phyloP scores from a whole-genome alignment of 2,329 filamentous ascomycete species.

The Aspergillus awamori region DNA sequence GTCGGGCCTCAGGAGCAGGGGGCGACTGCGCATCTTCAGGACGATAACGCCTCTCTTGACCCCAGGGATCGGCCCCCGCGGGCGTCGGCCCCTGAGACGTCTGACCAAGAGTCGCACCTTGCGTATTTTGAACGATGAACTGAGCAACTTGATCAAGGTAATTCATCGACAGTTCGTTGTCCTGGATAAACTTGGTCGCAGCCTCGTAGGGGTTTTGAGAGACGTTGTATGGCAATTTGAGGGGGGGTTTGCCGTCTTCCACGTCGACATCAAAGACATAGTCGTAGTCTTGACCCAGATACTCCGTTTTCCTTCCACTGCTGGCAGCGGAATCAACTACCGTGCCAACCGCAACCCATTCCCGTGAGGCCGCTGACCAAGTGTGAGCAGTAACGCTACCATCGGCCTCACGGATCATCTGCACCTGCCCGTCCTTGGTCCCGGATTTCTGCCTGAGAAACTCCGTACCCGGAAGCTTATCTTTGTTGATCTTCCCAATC shows the following conservation, averaged over 20 bases:
- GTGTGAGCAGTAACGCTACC: slow-evolving; percentile 83
- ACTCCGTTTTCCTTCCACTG: slow-evolving; percentile 73
- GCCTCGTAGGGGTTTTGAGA: slow-evolving; percentile 91
- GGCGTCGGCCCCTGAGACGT: slow-evolving; percentile 49
- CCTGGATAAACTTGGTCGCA: slow-evolving; percentile 84
- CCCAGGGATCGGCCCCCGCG: slow-evolving; percentile 70
- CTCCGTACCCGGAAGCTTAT: slow-evolving; percentile 84
- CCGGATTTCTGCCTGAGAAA: slow-evolving; percentile 80
- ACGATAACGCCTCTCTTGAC: slow-evolving; percentile 75
- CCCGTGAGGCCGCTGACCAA: slow-evolving; percentile 72
- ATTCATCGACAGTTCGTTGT: slow-evolving; percentile 82
- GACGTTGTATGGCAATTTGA: slow-evolving; percentile 93
- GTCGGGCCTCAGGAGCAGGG: slow-evolving; percentile 43
- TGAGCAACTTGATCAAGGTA: slow-evolving; percentile 92
- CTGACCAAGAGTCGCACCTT: slow-evolving; percentile 80
- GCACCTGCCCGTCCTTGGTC: slow-evolving; percentile 94
- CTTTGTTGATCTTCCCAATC: slow-evolving; percentile 82
- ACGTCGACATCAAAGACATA: slow-evolving; percentile 97
- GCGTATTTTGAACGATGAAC: slow-evolving; percentile 88
- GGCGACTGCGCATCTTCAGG: slow-evolving; percentile 62
- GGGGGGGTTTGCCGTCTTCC: slow-evolving; percentile 85
- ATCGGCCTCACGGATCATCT: slow-evolving; percentile 83
- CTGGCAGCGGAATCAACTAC: slow-evolving; percentile 88
- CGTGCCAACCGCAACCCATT: slow-evolving; percentile 90
- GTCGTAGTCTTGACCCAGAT: slow-evolving; percentile 87